phyloP scores from a whole-genome alignment of 75 land plant species.

The Chamaecyparis obtusa region DNA sequence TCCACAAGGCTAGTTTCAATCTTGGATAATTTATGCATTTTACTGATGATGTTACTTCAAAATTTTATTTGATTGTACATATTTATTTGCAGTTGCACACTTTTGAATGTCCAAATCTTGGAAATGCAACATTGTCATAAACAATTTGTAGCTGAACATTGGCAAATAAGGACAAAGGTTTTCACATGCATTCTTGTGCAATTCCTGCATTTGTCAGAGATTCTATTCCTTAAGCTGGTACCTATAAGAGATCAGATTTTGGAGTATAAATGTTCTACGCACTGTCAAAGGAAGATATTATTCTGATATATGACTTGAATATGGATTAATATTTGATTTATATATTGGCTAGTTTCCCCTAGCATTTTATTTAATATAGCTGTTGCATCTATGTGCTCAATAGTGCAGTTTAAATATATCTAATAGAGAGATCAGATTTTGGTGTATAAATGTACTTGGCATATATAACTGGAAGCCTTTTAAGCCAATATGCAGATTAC shows the following conservation, averaged over 20 bases:
- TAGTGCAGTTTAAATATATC: too few relatives aligned
- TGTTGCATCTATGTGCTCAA: too few relatives aligned
- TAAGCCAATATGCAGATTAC: too few relatives aligned
- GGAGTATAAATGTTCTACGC: not conserved
- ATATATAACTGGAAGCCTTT: too few relatives aligned
- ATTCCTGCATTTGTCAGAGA: not conserved
- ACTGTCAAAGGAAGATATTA: too few relatives aligned
- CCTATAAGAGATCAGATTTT: not conserved
- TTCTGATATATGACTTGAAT: too few relatives aligned
- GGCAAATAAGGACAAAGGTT: too few relatives aligned
- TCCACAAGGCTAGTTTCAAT: constrained; percentile 74
- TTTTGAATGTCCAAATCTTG: not conserved
- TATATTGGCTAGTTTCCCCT: too few relatives aligned
- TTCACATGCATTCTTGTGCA: not conserved
- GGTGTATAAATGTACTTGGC: too few relatives aligned
- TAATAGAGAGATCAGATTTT: too few relatives aligned
- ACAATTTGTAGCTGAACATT: not conserved
- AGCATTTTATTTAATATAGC: too few relatives aligned
- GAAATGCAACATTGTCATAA: not conserved
- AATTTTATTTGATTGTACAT: constrained; percentile 4
- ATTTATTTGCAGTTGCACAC: not conserved
- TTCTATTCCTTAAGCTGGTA: not conserved
- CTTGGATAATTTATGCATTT: not conserved
- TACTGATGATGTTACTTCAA: not conserved
- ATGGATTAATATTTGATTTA: too few relatives aligned